Conservation (phyloP, 2,329 filamentous ascomycete genomes). For the Escovopsis sp. region DNA sequence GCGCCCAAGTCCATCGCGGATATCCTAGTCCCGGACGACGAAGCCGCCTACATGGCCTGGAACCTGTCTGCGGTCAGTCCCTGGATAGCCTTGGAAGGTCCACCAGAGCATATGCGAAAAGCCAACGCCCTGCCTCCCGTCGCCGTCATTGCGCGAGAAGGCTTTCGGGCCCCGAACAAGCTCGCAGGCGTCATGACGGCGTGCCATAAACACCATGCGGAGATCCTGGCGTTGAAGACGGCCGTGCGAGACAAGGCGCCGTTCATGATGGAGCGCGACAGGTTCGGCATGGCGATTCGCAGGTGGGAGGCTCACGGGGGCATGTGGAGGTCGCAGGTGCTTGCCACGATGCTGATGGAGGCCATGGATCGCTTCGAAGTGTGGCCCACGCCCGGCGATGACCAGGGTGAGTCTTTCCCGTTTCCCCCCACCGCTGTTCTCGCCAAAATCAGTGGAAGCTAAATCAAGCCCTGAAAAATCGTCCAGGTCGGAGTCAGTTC, state of each 20-base stretch:
- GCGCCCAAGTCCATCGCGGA: constrained; percentile 32
- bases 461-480: too few relatives aligned
- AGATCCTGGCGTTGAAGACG: constrained; percentile 49
- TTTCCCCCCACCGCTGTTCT: not conserved
- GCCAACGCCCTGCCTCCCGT: constrained; percentile 32
- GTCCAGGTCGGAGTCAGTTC: constrained; percentile 30
- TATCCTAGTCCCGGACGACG: constrained; percentile 43
- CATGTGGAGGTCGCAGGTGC: constrained; percentile 56
- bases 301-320: constrained; percentile 47
- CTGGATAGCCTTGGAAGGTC: constrained; percentile 41
- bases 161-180: constrained; percentile 67
- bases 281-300: constrained; percentile 59
- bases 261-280: constrained; percentile 39
- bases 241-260: constrained; percentile 31
- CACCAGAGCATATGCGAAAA: constrained; percentile 31
- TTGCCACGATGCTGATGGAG: constrained; percentile 54
- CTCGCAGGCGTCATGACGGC: constrained; percentile 51
- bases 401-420: constrained; percentile 1
- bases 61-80: constrained; percentile 59
- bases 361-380: constrained; percentile 26
- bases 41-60: constrained; percentile 63
- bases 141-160: constrained; percentile 49
- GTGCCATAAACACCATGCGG: constrained; percentile 43
- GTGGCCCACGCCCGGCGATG: constrained; percentile 10
- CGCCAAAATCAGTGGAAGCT: not conserved